Percentiles rank a stretch among this genome's conserved stretches.
Evolutionary conservation across 108 stramenopile species (phyloP).

Genomic region (Chaetoceros muelleri): DNA sequence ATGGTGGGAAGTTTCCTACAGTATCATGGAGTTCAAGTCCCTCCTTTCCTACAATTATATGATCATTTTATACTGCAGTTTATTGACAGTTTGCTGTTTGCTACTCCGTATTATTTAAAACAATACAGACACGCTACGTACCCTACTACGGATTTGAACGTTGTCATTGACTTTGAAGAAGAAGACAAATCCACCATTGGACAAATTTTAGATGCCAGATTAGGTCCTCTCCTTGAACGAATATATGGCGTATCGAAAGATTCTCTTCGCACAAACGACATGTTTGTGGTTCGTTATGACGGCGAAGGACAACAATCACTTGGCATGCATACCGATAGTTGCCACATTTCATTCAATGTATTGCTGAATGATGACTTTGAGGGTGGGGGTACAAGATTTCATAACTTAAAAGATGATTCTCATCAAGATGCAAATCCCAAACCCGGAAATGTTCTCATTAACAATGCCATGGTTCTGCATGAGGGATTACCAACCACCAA

Average conservation of each 20-base stretch:
- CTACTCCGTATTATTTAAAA: slow-evolving; percentile 38
- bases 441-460: slow-evolving; percentile 31
- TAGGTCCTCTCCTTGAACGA: slow-evolving; percentile 41
- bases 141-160: slow-evolving; percentile 62
- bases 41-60: too few species aligned
- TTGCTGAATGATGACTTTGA: slow-evolving; percentile 56
- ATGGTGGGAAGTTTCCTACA: background rate
- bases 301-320: slow-evolving; percentile 24
- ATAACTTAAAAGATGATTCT: slow-evolving; percentile 5
- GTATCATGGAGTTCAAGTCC: too few species aligned
- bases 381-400: slow-evolving; percentile 54
- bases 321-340: slow-evolving; percentile 36
- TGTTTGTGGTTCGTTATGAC: slow-evolving; percentile 53
- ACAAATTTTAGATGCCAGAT: slow-evolving; percentile 34
- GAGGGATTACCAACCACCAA: slow-evolving; percentile 42
- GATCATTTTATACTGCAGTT: background rate
- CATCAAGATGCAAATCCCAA: slow-evolving; percentile 34
- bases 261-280: slow-evolving; percentile 51
- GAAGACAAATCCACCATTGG: slow-evolving; percentile 28
- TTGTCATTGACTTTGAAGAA: slow-evolving; percentile 45
- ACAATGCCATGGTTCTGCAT: slow-evolving; percentile 32
- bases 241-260: slow-evolving; percentile 28
- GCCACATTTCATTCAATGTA: slow-evolving; percentile 41
- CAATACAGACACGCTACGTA: slow-evolving; percentile 37
- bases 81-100: background rate